Evolutionary conservation across 805 yeast species (phyloP).

Genomic region (Wickerhamomyces bisporus): DNA sequence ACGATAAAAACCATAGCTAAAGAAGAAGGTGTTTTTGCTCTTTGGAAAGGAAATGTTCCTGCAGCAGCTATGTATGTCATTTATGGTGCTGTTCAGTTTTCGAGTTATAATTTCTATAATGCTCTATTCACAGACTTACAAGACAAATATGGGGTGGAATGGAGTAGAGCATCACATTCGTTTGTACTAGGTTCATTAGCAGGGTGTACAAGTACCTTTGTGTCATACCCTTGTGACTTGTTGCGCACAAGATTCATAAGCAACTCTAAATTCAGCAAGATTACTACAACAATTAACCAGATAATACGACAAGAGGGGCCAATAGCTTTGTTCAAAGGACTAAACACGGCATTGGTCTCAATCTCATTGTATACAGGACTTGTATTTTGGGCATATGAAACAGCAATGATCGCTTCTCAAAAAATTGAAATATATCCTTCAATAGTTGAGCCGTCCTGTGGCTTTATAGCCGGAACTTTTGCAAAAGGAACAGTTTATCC

Average conservation of each 20-base stretch:
- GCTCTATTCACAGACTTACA: slow-evolving; percentile 32
- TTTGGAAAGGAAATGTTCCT: slow-evolving; percentile 97
- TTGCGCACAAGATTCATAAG: slow-evolving; percentile 83
- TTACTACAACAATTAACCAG: slow-evolving; percentile 23
- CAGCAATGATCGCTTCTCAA: slow-evolving; percentile 16
- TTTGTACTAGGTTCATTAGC: slow-evolving; percentile 68
- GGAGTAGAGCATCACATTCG: slow-evolving; percentile 28
- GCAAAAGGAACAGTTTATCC: slow-evolving; percentile 81
- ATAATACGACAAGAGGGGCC: slow-evolving; percentile 38
- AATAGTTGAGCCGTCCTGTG: slow-evolving; percentile 49
- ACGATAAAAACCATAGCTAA: slow-evolving; percentile 39
- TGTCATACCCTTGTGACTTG: slow-evolving; percentile 89
- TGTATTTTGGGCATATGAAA: slow-evolving; percentile 66
- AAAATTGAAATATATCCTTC: slow-evolving; percentile 11
- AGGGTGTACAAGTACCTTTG: slow-evolving; percentile 66
- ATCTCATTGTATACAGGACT: slow-evolving; percentile 69
- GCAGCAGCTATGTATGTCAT: slow-evolving; percentile 81
- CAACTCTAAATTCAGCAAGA: slow-evolving; percentile 32
- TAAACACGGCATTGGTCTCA: slow-evolving; percentile 47
- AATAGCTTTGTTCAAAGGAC: slow-evolving; percentile 45
- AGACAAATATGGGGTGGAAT: slow-evolving; percentile 4
- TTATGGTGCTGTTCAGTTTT: slow-evolving; percentile 84
- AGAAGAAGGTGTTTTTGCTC: slow-evolving; percentile 65
- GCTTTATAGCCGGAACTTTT: slow-evolving; percentile 69
- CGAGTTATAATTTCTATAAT: slow-evolving; percentile 59